Conservation (phyloP, 305 asterid genomes). For the Fraxinus sp. region DNA sequence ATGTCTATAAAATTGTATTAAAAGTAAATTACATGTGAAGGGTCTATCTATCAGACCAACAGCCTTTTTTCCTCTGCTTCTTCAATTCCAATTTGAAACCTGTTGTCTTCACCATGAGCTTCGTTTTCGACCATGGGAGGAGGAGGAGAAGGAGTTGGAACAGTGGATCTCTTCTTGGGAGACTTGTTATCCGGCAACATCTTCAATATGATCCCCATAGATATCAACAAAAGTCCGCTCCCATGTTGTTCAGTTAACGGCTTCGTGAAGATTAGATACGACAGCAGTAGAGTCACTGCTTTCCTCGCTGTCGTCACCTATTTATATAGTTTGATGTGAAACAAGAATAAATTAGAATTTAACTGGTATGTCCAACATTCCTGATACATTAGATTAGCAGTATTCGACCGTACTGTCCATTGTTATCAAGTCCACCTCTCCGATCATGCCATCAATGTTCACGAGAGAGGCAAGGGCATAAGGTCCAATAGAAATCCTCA, state of each 20-base stretch:
- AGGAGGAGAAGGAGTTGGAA: neutral
- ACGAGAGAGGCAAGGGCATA: neutral
- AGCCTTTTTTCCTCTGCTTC: constrained; percentile 59
- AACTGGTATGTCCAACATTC: neutral
- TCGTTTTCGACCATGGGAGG: constrained; percentile 22
- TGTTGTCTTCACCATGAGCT: constrained; percentile 24
- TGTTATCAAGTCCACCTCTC: neutral
- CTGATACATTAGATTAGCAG: neutral
- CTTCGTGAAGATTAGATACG: constrained; percentile 69
- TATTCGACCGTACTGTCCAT: neutral
- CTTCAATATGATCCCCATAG: constrained; percentile 69
- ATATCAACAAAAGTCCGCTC: constrained; percentile 56
- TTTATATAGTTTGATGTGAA: neutral
- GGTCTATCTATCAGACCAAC: constrained; percentile 37
- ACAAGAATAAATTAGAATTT: neutral
- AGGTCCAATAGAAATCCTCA: neutral
- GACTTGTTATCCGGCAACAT: constrained; percentile 63
- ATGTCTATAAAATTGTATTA: neutral
- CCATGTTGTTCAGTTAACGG: constrained; percentile 74
- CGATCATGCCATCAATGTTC: neutral
- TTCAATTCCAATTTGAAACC: constrained; percentile 42
- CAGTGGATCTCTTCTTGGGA: constrained; percentile 24
- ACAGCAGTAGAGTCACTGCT: constrained; percentile 66
- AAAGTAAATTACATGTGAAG: neutral
- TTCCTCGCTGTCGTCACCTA: constrained; percentile 78